Evolutionary conservation across 2,329 filamentous ascomycete species (phyloP).

Genomic region (Colletotrichum chlorophyti): DNA sequence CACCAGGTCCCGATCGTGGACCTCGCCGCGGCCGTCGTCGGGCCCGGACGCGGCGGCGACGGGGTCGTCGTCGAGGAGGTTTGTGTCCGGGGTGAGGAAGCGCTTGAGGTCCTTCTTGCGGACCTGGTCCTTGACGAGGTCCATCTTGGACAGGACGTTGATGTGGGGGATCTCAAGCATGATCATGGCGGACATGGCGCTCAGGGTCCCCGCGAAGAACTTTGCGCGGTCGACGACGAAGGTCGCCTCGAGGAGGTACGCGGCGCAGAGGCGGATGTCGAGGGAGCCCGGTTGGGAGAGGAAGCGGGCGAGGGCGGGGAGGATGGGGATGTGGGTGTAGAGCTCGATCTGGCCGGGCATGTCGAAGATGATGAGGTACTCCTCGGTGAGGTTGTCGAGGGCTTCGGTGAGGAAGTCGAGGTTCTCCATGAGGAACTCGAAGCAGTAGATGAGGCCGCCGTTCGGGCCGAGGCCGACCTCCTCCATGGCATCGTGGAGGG

Average conservation of each 20-base stretch:
- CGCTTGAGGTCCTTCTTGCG: conserved; percentile 87
- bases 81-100: conserved; percentile 86
- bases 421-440: conserved; percentile 94
- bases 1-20: conserved; percentile 70
- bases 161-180: conserved; percentile 97
- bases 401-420: conserved; percentile 89
- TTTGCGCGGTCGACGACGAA: conserved; percentile 96
- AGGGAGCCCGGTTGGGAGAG: conserved; percentile 80
- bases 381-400: conserved; percentile 85
- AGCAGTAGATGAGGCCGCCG: conserved; percentile 93
- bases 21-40: conserved; percentile 62
- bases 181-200: conserved; percentile 98
- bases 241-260: conserved; percentile 93
- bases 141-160: conserved; percentile 98
- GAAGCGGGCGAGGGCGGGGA: conserved; percentile 83
- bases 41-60: conserved; percentile 34
- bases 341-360: conserved; percentile 99
- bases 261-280: conserved; percentile 90
- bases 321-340: conserved; percentile 94
- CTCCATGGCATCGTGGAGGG: conserved; percentile 95
- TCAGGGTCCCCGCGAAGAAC: conserved; percentile 94
- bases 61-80: conserved; percentile 81
- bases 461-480: conserved; percentile 91
- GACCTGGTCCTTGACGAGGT: conserved; percentile 89
- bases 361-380: conserved; percentile 97